phyloP scores from a whole-genome alignment of 2,329 filamentous ascomycete genomes.

The Zalaria obscura region DNA sequence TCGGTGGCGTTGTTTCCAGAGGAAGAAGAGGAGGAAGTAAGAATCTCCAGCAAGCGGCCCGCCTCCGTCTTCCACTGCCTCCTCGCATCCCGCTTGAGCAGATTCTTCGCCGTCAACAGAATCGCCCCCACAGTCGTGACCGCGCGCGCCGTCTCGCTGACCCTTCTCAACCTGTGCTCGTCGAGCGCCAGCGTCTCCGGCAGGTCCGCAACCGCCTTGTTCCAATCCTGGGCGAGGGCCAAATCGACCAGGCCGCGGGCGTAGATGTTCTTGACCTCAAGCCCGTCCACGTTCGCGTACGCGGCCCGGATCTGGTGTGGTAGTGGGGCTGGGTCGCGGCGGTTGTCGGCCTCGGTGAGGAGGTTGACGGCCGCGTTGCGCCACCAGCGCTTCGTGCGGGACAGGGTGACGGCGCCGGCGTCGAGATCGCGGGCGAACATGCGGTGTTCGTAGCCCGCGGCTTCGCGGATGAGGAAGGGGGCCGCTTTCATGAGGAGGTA shows the following conservation, averaged over 20 bases:
- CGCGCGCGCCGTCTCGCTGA: slow-evolving; percentile 43
- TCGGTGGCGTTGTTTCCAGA: slow-evolving; percentile 34
- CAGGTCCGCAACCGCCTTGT: slow-evolving; percentile 28
- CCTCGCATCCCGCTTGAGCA: slow-evolving; percentile 68
- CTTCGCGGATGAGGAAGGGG: slow-evolving; percentile 56
- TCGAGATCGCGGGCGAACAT: slow-evolving; percentile 53
- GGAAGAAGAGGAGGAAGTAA: slow-evolving; percentile 32
- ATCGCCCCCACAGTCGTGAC: slow-evolving; percentile 64
- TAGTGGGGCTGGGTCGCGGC: slow-evolving; percentile 47
- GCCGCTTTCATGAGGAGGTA: slow-evolving; percentile 61
- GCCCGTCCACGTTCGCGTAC: no score
- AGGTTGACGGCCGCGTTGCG: slow-evolving; percentile 49
- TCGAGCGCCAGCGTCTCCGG: slow-evolving; percentile 67
- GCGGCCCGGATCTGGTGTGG: slow-evolving; percentile 32
- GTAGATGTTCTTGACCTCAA: slow-evolving; percentile 49
- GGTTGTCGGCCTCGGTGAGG: slow-evolving; percentile 44
- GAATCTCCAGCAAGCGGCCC: slow-evolving; percentile 52
- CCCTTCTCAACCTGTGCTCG: slow-evolving; percentile 43
- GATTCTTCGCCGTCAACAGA: slow-evolving; percentile 66
- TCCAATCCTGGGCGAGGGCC: slow-evolving; percentile 46
- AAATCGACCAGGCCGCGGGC: slow-evolving; percentile 62
- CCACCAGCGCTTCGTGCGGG: slow-evolving; percentile 53
- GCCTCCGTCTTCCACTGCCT: slow-evolving; percentile 65
- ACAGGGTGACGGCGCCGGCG: slow-evolving; percentile 37
- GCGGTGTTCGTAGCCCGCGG: slow-evolving; percentile 59